Percentiles rank a stretch among this genome's conserved stretches.
These are phyloP conservation scores for Pouteria glomerata DNA, from an alignment of 148 eudicot genomes.

Conservation along the genomic window DNA sequence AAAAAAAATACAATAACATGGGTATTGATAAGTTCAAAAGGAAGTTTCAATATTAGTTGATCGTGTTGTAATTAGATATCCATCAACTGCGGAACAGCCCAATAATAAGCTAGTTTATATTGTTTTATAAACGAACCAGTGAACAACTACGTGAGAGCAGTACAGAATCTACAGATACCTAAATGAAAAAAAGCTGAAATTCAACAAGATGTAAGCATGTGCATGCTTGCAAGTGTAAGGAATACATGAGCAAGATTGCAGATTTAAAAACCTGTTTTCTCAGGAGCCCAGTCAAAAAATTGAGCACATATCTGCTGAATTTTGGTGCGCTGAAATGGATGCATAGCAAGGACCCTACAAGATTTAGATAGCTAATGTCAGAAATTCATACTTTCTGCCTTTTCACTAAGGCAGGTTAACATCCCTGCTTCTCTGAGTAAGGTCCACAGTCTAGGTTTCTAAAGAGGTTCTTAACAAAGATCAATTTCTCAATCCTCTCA, in stretches of 20 bases:
- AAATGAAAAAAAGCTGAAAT: neutral
- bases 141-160: neutral
- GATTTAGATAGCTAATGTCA: neutral
- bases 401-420: neutral
- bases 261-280: slow-evolving; percentile 67
- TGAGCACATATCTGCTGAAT: slow-evolving; percentile 68
- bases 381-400: neutral
- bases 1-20: neutral
- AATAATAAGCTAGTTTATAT: neutral
- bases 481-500: neutral
- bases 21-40: neutral
- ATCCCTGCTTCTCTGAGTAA: neutral
- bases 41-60: neutral
- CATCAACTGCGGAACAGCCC: neutral
- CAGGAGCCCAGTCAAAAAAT: slow-evolving; percentile 81
- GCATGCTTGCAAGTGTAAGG: neutral
- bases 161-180: neutral
- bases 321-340: slow-evolving; percentile 48
- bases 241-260: neutral
- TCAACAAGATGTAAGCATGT: neutral
- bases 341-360: slow-evolving; percentile 61
- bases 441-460: neutral
- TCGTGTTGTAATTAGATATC: neutral
- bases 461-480: neutral
- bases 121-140: neutral